These are phyloP conservation scores for Conoideocrella luteorostrata DNA, from an alignment of 2,329 filamentous ascomycete genomes.

Conservation along the genomic window DNA sequence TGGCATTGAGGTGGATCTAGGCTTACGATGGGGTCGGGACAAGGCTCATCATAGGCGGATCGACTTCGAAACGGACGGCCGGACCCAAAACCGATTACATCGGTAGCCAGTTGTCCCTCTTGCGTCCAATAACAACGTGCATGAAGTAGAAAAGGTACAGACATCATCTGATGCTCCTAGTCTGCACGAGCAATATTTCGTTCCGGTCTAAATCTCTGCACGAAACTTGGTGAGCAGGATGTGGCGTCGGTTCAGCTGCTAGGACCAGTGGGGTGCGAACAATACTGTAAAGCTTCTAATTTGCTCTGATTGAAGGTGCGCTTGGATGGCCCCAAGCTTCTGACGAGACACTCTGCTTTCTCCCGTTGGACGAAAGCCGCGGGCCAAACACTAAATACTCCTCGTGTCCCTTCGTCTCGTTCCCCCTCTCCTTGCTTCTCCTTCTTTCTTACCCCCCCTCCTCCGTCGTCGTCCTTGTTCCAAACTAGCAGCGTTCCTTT, in stretches of 20 bases:
- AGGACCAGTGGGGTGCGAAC: background rate
- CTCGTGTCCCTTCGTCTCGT: background rate
- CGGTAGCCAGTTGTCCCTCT: background rate
- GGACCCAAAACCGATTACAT: background rate
- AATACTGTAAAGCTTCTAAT: background rate
- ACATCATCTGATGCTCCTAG: background rate
- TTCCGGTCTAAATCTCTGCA: too few species aligned
- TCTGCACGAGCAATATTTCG: too few species aligned
- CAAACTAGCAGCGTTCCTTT: background rate
- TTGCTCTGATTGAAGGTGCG: background rate
- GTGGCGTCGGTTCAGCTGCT: background rate
- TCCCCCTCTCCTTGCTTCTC: constrained; percentile 3
- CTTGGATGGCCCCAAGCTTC: background rate
- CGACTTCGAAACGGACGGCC: background rate
- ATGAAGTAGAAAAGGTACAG: background rate
- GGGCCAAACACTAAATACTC: background rate
- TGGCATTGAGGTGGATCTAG: background rate
- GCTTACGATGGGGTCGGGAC: background rate
- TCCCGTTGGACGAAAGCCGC: background rate
- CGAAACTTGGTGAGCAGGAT: too few species aligned
- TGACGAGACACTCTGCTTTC: background rate
- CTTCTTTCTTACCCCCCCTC: background rate
- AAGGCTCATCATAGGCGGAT: background rate
- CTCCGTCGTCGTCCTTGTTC: background rate
- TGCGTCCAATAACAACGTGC: background rate